Evolutionary conservation across 768 basidiomycete species (phyloP).

Genomic region (Pisolithus orientalis): DNA sequence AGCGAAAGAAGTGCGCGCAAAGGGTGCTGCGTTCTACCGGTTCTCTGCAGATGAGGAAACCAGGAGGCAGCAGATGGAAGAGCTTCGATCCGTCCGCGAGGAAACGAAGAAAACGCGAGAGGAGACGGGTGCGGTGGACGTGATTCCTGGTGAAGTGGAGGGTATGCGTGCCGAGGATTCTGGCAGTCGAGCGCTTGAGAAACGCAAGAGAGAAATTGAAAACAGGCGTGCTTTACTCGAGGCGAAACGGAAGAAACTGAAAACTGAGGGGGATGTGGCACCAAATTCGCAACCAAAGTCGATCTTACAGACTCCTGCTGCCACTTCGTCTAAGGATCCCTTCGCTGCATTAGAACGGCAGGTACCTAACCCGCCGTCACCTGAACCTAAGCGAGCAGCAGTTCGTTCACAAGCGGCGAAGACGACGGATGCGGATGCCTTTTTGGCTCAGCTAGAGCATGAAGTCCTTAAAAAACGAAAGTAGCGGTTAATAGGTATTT

Average conservation of each 20-base stretch:
- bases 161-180: conserved; percentile 51
- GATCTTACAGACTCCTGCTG: background rate
- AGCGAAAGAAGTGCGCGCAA: conserved; percentile 72
- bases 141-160: conserved; percentile 67
- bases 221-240: conserved; percentile 55
- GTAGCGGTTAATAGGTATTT: conserved; percentile 1
- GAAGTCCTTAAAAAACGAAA: conserved; percentile 40
- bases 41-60: conserved; percentile 84
- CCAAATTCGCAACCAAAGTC: background rate
- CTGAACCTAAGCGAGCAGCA: conserved; percentile 21
- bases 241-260: conserved; percentile 59
- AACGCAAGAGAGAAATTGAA: conserved; percentile 69
- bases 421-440: conserved; percentile 44
- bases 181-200: conserved; percentile 52
- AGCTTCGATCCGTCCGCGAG: conserved; percentile 55
- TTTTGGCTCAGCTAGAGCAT: conserved; percentile 58
- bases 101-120: conserved; percentile 65
- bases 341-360: conserved; percentile 44
- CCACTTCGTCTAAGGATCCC: conserved; percentile 33
- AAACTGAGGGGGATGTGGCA: conserved; percentile 5
- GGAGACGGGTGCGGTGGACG: conserved; percentile 54
- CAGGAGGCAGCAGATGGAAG: conserved; percentile 76
- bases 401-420: conserved; percentile 15
- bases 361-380: conserved; percentile 11
- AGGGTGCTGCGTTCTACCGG: conserved; percentile 89